Base-by-base conservation (phyloP, 495 filamentous ascomycete genomes). In the Podospora australis region DNA sequence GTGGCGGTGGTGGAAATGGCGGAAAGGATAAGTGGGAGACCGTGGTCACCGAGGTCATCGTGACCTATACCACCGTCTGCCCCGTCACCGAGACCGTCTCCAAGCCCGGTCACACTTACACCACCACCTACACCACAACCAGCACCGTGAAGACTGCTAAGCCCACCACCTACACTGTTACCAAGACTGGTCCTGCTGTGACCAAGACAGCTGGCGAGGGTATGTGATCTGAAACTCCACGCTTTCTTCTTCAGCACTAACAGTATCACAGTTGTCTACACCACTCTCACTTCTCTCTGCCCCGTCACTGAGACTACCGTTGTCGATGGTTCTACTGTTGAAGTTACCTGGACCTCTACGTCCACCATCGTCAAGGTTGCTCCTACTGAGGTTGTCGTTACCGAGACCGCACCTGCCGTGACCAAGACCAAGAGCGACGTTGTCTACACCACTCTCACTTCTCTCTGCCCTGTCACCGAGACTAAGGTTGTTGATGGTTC, bases 111-210 rank as follows among this genome's bases (percentile, higher is more conserved):
- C 54, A 58, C 28, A 68, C 69, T 29, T 59, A 67, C 53, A 65
- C 63, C 23, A 68, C 63, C 20, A 73, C 72, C 32, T 74, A 72
- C 59, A 71, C 72, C 25, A 71, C 75, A 39, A 66, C 70, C 50
- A 64, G 58, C 48, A 67, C 64, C 44, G 52, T 65, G 36, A 48
- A 63, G 52, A 54, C 58, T 6, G 32, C 30, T 16, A 53, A 62
- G 6, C 62, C 59, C 9, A 63, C 62, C 4, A 56, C 54, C 25
- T 51, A 57, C 44, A 46, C 50, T 19, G 46, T 54, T 14, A 62
- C 52, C 49, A 36, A 53, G 40, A 56, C 52, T 26, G 57, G 35
- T 1, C 55, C 58, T n/a, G 46, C 58, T 4, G 51, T 55, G 7
- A 60, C 57, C 24, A 53, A 60, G 54, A 57, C 56, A 10, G 34